Conservation (phyloP, 176 grass and related monocot species). For the Aegilops bicornis region DNA sequence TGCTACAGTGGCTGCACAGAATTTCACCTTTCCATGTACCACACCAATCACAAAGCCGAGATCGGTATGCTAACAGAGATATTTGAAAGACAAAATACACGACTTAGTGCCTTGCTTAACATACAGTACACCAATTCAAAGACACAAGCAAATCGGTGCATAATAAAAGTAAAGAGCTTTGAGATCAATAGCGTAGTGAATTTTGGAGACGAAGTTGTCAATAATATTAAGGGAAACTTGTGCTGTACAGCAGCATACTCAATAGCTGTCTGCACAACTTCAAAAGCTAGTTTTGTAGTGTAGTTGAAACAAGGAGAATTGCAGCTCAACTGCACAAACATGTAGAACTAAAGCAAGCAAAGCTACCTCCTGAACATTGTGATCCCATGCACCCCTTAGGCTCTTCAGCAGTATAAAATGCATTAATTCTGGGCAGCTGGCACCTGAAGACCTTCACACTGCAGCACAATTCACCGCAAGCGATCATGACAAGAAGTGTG, state of each 20-base stretch:
- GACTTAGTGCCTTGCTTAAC: not conserved
- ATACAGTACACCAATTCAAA: not conserved
- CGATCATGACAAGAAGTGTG: constrained; percentile 31
- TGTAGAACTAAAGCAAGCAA: not conserved
- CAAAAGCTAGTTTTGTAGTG: not conserved
- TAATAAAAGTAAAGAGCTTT: not conserved
- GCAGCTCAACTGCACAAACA: not conserved
- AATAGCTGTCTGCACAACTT: not conserved
- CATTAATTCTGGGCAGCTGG: constrained; percentile 66
- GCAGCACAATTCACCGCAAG: constrained; percentile 9
- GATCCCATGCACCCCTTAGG: constrained; percentile 19
- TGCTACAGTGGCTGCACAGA: constrained; percentile 61
- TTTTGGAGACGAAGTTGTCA: not conserved
- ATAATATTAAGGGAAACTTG: not conserved
- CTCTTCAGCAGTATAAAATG: constrained; percentile 59
- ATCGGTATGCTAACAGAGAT: not conserved
- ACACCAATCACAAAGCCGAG: constrained; percentile 65
- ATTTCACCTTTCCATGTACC: constrained; percentile 92
- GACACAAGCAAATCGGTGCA: not conserved
- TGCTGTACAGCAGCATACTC: not conserved
- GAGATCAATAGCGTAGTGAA: not conserved
- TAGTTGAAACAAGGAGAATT: not conserved
- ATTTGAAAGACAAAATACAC: not conserved
- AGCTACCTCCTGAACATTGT: constrained; percentile 62
- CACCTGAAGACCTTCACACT: constrained; percentile 91